Evolutionary conservation across 116 monocot species (phyloP), one percentile per base, ranked within the genome.

Genomic region (Dioscorea cayenensis): DNA sequence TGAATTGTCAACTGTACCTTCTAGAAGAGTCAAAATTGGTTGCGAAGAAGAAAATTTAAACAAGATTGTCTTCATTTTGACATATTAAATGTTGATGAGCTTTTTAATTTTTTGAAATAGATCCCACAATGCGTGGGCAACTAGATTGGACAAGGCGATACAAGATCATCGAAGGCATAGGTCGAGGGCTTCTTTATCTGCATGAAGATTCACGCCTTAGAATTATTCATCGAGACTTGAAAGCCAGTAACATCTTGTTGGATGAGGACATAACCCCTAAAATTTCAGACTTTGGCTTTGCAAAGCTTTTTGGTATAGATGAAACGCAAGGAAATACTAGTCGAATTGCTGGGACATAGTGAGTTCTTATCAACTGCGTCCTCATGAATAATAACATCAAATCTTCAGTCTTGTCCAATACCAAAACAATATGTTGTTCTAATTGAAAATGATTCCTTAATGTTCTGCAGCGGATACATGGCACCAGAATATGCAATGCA

Each of bases 241-340:
- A 81, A 35, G 70, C 71, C 1, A 74, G 70, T 50, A 82, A 82
- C 49, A 71, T 82, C 28, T 60, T 83, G 66, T 23, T 83, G 18
- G 83, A 78, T 23, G 62, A 5, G 1, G 65, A 72, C 5, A 55
- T 80, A 77, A 81, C 67, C 14, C 85, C 85, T 11, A 84, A 85
- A 60, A 85, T 85, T 36, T 75, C 85, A 5, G 77, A 84, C 28
- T 84, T 84, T 23, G 80, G 84, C 22, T 21, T 80, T 0, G 80
- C 84, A 14, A 77, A 71, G 64, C 70, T 74, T 18, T 81, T 78
- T 14, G 58, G 22, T 5, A 49, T 51, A 14, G 75, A 81, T 12
- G 51, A 69, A 25, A 72, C 36, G 1, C 66, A 75, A 22, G 66
- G 58, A 18, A 60, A 35, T 23, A 76, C 85, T 4, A 80, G 43